These are phyloP conservation scores for Phytophthora podocarpi DNA, from an alignment of 352 stramenopile genomes.

Conservation along the genomic window DNA sequence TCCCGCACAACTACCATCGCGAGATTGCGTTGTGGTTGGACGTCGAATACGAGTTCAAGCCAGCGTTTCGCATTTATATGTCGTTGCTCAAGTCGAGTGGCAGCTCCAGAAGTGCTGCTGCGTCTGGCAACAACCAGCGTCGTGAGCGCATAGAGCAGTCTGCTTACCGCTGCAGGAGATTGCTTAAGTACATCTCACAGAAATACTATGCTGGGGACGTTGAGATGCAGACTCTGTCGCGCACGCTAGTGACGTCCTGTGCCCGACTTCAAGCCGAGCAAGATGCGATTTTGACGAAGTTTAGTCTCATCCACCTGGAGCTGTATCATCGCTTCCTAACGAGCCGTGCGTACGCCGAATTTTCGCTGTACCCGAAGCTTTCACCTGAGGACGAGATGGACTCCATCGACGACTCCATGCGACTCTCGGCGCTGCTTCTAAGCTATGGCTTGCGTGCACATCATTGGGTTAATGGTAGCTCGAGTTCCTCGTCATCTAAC, in stretches of 20 bases:
- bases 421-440: conserved; percentile 70
- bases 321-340: conserved; percentile 87
- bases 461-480: conserved; percentile 52
- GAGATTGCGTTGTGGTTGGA: conserved; percentile 88
- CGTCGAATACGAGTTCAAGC: conserved; percentile 90
- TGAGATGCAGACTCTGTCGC: conserved; percentile 76
- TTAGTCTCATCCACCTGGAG: conserved; percentile 86
- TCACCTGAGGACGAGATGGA: conserved; percentile 57
- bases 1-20: conserved; percentile 88
- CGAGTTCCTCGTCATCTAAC: conserved; percentile 23
- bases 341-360: conserved; percentile 84
- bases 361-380: conserved; percentile 76
- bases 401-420: conserved; percentile 71
- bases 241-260: conserved; percentile 70
- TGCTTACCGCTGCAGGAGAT: conserved; percentile 62
- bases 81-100: conserved; percentile 57
- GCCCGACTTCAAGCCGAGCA: conserved; percentile 75
- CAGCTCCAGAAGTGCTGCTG: conserved; percentile 19
- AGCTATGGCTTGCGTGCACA: conserved; percentile 86
- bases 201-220: conserved; percentile 83
- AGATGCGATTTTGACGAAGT: conserved; percentile 84
- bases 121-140: conserved; percentile 33
- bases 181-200: conserved; percentile 86
- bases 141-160: conserved; percentile 68
- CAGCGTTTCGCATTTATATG: conserved; percentile 75